Evolutionary conservation across 192 early-diverging fungal species (phyloP), one percentile per base, ranked within the genome.

Genomic region (Coemansia guatemalensis): DNA sequence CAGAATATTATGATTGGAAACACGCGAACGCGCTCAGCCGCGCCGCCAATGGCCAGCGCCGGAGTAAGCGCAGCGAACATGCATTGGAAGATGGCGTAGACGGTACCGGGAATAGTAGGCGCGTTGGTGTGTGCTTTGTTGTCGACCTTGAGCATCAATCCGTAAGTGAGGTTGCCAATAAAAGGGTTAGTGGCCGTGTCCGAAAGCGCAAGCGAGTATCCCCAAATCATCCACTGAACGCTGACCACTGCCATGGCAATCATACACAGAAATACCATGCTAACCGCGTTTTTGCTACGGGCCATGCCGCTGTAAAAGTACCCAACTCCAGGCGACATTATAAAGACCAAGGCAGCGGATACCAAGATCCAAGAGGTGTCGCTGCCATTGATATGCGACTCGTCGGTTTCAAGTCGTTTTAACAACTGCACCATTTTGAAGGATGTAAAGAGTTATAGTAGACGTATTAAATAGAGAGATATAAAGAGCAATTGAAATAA

Each of bases 231-330:
- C 93, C 94, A 98, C 86, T 95, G 94, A 23, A 99, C 62, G 50
- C 91, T 80, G 21, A 97, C 93, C n/a, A 97, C 88, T 8, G 92
- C 85, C 71, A 93, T 76, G 30, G 92, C 85, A 20, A 92, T 80
- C 65, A 91, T 84, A 48, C 87, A 92, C 44, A 93, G 81, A 82
- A 96, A 88, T 30, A 97, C 88, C 58, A 99, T 66, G 9, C 92
- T 92, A 12, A 99, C 85, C 1, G 94, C 90, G 83, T 96, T 95
- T 81, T 99, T 99, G 67, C 85, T 85, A 25, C 94, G 83, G 9
- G 91, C 87, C 89, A 97, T 89, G 32, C 97, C 97, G 55, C 92
- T 92, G 84, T 99, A 99, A 62, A 97, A 95, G 78, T 95, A 89
- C 5, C 94, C 95, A 26, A 99, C 87, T 35, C 93, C 96, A 1